A percentile compares a stretch with the other conserved stretches of the same genome.
Conservation (phyloP, 352 stramenopile species). For the Globisporangium acanthophoron region DNA sequence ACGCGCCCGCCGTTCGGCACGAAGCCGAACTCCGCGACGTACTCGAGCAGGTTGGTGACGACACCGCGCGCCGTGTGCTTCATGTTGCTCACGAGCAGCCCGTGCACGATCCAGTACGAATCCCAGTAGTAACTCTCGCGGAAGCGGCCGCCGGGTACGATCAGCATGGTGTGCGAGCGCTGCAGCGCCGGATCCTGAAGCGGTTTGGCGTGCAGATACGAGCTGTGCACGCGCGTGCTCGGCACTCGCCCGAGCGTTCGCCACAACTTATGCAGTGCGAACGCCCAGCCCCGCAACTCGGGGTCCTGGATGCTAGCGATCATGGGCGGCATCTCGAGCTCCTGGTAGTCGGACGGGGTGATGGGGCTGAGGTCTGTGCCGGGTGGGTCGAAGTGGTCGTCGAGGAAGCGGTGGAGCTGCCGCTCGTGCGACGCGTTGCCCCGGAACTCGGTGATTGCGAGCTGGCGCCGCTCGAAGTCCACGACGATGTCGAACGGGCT, state of each 20-base stretch:
- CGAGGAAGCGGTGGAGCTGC: constrained; percentile 62
- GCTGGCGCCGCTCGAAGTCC: constrained; percentile 51
- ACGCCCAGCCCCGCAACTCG: constrained; percentile 57
- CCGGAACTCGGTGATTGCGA: constrained; percentile 52
- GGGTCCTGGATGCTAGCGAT: constrained; percentile 46
- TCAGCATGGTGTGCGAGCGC: constrained; percentile 55
- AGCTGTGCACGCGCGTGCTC: constrained; percentile 44
- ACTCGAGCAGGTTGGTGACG: constrained; percentile 85
- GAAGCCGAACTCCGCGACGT: constrained; percentile 82
- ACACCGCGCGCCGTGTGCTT: constrained; percentile 63
- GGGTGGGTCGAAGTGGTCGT: constrained; percentile 76
- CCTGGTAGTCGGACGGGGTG: constrained; percentile 66
- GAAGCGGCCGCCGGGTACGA: constrained; percentile 89
- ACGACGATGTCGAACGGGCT: constrained; percentile 63
- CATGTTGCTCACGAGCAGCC: constrained; percentile 83
- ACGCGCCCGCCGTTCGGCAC: constrained; percentile 88
- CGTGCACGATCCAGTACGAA: constrained; percentile 90
- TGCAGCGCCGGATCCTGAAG: constrained; percentile 27
- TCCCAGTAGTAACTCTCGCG: constrained; percentile 93
- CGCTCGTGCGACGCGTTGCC: constrained; percentile 21
- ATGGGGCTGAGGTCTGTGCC: constrained; percentile 70
- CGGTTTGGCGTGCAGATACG: constrained; percentile 44
- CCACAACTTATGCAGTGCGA: constrained; percentile 73
- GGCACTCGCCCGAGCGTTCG: constrained; percentile 55
- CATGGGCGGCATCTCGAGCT: constrained; percentile 38